phyloP scores from a whole-genome alignment of 306 rosid genomes.

The Prunus mira region DNA sequence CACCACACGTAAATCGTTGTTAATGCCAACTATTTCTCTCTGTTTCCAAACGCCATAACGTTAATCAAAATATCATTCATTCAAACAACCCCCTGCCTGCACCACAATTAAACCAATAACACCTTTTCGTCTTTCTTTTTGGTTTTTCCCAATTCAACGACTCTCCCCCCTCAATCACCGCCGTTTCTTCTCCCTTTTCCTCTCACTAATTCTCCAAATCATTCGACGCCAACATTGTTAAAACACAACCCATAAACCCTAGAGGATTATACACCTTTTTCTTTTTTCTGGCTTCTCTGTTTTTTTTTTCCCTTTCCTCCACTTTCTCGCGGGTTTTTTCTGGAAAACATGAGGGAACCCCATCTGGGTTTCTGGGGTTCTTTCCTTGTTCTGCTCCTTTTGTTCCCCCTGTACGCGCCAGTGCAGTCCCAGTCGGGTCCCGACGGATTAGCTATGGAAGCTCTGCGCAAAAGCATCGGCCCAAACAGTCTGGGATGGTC shows the following conservation, averaged over 20 bases:
- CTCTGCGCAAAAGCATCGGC: conserved; percentile 34
- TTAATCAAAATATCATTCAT: not conserved
- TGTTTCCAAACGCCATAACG: not conserved
- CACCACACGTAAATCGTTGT: not conserved
- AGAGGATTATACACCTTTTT: not conserved
- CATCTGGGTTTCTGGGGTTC: conserved; percentile 24
- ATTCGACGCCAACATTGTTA: not conserved
- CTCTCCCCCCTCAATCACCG: not conserved
- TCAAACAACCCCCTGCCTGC: not conserved
- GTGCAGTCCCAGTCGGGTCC: conserved; percentile 32
- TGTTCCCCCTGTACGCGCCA: not conserved
- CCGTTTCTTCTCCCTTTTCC: conserved; percentile 2
- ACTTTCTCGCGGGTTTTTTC: not conserved
- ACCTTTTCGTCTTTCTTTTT: not conserved
- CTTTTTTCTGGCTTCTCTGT: not conserved
- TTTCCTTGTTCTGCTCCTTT: not conserved
- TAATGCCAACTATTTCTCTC: not conserved
- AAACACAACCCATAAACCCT: not conserved
- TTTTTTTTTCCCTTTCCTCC: too few species aligned
- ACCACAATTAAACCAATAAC: not conserved
- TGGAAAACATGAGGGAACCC: conserved; percentile 31
- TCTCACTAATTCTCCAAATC: not conserved
- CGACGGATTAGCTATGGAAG: conserved; percentile 49
- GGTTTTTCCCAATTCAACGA: too few species aligned
- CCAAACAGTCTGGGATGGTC: conserved; percentile 45